A percentile compares a stretch with the other conserved stretches of the same genome.
phyloP scores from a whole-genome alignment of 148 eudicot genomes.

The Rhododendron henanense region DNA sequence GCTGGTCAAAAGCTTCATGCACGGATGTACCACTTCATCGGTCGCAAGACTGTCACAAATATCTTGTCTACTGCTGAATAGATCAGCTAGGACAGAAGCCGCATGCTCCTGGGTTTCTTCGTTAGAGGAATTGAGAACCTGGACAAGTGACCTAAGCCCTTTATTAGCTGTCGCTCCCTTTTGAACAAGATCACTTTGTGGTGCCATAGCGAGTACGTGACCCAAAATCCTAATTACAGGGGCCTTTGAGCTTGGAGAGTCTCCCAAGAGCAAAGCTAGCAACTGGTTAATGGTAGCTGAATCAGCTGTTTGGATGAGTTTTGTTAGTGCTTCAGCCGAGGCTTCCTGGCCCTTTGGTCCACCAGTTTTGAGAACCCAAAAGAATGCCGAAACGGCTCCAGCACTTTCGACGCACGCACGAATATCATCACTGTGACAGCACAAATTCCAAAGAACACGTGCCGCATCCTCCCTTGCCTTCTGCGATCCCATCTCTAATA shows the following conservation, averaged over 20 bases:
- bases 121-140: conserved; percentile 57
- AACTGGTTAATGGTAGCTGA: conserved; percentile 64
- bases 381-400: conserved; percentile 65
- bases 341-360: conserved; percentile 67
- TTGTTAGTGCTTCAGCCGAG: conserved; percentile 56
- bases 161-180: conserved; percentile 56
- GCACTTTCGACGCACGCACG: conserved; percentile 85
- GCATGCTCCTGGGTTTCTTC: conserved; percentile 70
- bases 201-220: conserved; percentile 63
- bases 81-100: conserved; percentile 78
- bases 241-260: conserved; percentile 56
- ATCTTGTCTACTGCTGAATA: conserved; percentile 65
- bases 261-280: conserved; percentile 67
- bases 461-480: conserved; percentile 71
- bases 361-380: conserved; percentile 77
- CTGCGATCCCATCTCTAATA: conserved; percentile 69
- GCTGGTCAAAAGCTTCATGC: conserved; percentile 79
- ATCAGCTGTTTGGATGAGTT: conserved; percentile 59
- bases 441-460: conserved; percentile 60
- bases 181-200: conserved; percentile 53
- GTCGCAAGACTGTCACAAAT: conserved; percentile 71
- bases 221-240: conserved; percentile 61
- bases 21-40: conserved; percentile 67
- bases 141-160: conserved; percentile 68
- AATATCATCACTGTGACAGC: conserved; percentile 79